Conservation (phyloP, 1,139 yeast genomes). For the Zygosaccharomyces pseudobailii region DNA sequence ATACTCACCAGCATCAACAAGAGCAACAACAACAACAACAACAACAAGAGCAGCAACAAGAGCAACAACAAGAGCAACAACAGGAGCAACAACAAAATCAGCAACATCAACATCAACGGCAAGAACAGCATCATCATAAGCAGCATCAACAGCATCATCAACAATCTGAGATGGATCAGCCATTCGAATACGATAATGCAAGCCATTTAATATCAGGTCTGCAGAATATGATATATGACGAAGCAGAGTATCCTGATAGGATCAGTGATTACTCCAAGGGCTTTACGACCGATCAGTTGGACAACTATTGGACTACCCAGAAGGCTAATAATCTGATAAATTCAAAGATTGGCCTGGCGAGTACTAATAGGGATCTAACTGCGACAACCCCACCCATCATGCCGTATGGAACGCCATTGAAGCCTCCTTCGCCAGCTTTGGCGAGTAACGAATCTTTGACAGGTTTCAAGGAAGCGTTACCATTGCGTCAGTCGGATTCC, state of each 20-base stretch:
- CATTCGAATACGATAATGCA: slow-evolving; percentile 29
- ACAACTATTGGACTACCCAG: slow-evolving; percentile 30
- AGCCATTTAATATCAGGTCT: slow-evolving; percentile 32
- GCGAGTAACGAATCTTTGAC: slow-evolving; percentile 15
- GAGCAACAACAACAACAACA: neutral
- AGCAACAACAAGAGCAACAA: neutral
- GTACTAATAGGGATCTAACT: slow-evolving; percentile 1
- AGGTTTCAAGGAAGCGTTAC: slow-evolving; percentile 12
- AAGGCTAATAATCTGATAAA: neutral
- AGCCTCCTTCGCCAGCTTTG: slow-evolving; percentile 4
- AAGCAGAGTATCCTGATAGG: slow-evolving; percentile 27
- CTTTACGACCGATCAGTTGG: slow-evolving; percentile 33
- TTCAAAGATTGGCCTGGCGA: neutral
- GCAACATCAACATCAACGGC: neutral
- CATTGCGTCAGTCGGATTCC: slow-evolving; percentile 12
- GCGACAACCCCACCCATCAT: slow-evolving; percentile 8
- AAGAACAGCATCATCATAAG: slow-evolving; percentile 3
- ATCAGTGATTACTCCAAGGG: slow-evolving; percentile 31
- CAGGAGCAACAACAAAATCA: slow-evolving; percentile 1
- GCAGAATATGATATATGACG: slow-evolving; percentile 33
- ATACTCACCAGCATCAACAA: no score
- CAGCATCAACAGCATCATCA: slow-evolving; percentile 13
- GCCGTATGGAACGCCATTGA: slow-evolving; percentile 3
- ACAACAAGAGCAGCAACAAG: no score
- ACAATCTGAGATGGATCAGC: slow-evolving; percentile 15